phyloP scores from a whole-genome alignment of 495 filamentous ascomycete genomes.

The Ramalina intermedia region DNA sequence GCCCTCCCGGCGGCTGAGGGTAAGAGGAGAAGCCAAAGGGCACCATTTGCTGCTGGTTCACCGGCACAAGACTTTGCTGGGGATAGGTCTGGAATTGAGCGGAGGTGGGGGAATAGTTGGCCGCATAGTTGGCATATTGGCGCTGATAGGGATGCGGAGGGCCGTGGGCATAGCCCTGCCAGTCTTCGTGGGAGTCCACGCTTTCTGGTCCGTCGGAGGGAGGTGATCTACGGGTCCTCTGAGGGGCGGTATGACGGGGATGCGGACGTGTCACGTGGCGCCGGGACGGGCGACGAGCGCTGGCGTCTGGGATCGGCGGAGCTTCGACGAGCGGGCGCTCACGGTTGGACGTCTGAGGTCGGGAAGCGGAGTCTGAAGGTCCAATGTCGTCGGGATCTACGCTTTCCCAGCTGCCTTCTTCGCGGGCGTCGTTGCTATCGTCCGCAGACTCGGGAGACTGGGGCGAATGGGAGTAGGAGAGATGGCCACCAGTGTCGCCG shows the following conservation, averaged over 20 bases:
- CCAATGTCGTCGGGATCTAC: constrained; percentile 52
- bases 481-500: constrained; percentile 33
- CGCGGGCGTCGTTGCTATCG: constrained; percentile 41
- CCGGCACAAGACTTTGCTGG: constrained; percentile 27
- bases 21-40: constrained; percentile 29
- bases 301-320: constrained; percentile 27
- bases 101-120: constrained; percentile 29
- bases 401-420: constrained; percentile 32
- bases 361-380: constrained; percentile 71
- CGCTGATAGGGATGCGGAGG: constrained; percentile 23
- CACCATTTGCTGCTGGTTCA: constrained; percentile 23
- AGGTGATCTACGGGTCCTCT: constrained; percentile 31
- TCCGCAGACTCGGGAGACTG: constrained; percentile 26
- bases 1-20: constrained; percentile 21
- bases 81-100: constrained; percentile 18
- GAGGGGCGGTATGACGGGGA: constrained; percentile 19
- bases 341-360: constrained; percentile 39
- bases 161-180: constrained; percentile 23
- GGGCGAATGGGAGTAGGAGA: constrained; percentile 10
- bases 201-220: constrained; percentile 40
- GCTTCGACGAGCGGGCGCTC: constrained; percentile 20
- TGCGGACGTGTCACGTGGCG: constrained; percentile 29
- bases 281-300: constrained; percentile 23
- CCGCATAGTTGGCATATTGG: constrained; percentile 27
- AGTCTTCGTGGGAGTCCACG: constrained; percentile 39